Conservation (phyloP, 1,284 basidiomycete species). For the Inonotus hispidus region DNA sequence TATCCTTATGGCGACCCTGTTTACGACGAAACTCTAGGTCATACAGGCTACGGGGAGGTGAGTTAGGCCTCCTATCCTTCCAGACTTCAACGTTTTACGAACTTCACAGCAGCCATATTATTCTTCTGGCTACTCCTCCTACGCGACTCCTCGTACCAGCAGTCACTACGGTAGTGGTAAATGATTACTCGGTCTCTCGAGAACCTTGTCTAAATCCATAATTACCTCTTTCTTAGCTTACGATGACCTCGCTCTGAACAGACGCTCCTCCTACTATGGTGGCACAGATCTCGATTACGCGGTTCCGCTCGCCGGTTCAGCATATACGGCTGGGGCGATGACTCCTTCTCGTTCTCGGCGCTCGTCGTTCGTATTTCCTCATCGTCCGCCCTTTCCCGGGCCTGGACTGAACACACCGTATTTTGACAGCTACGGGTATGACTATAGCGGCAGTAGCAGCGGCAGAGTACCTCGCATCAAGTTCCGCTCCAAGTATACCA, state of each 20-base stretch:
- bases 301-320: not conserved
- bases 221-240: conserved; percentile 34
- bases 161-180: conserved; percentile 13
- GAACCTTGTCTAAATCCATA: not conserved
- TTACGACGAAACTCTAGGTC: conserved; percentile 15
- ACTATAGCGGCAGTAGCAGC: conserved; percentile 39
- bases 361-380: conserved; percentile 49
- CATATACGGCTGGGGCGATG: conserved; percentile 10
- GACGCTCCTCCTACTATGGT: conserved; percentile 30
- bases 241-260: conserved; percentile 37
- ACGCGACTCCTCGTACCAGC: conserved; percentile 13
- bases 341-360: conserved; percentile 38
- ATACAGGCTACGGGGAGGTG: conserved; percentile 14
- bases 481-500: conserved; percentile 66
- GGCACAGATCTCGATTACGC: conserved; percentile 20
- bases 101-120: not conserved
- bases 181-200: not conserved
- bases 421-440: conserved; percentile 40
- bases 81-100: not conserved
- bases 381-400: conserved; percentile 31
- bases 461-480: conserved; percentile 48
- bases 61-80: not conserved
- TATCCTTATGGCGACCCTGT: conserved; percentile 17
- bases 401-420: conserved; percentile 31
- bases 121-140: conserved; percentile 3